These are phyloP conservation scores for Olyra latifolia DNA, from an alignment of 176 grass and related monocot genomes.

Conservation along the genomic window DNA sequence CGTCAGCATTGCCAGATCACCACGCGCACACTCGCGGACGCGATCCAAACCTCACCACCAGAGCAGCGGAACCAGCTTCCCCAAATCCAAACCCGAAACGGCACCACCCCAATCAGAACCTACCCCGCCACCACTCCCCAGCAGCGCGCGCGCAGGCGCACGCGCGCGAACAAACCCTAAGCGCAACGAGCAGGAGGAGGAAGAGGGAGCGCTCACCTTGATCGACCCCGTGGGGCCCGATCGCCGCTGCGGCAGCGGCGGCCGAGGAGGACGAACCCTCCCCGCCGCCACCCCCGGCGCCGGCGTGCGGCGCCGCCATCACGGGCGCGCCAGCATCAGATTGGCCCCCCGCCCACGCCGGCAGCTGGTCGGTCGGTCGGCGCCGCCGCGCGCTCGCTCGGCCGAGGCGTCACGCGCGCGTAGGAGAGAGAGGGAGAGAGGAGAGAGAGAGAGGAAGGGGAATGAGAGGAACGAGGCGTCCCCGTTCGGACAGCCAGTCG, in stretches of 20 bases:
- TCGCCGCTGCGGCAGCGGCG: conserved; percentile 31
- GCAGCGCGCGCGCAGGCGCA: background rate
- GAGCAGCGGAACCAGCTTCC: background rate
- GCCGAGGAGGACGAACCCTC: conserved; percentile 43
- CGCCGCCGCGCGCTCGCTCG: background rate
- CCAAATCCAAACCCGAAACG: background rate
- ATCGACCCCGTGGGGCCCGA: conserved; percentile 46
- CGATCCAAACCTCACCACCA: background rate
- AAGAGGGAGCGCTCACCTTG: conserved; percentile 49
- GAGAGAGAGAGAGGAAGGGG: conserved; percentile 19
- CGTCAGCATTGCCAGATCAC: conserved; percentile 26
- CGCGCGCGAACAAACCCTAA: background rate
- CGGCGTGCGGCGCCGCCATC: conserved; percentile 48
- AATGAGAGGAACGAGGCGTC: conserved; percentile 70
- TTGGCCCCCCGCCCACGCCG: background rate
- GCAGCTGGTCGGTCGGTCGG: conserved; percentile 8
- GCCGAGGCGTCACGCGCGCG: background rate
- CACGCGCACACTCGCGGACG: background rate
- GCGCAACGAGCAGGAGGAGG: background rate
- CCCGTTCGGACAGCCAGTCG: conserved; percentile 73
- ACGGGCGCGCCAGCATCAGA: conserved; percentile 41
- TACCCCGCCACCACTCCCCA: background rate
- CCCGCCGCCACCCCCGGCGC: conserved; percentile 21
- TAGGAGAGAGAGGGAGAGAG: background rate
- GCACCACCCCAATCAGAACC: background rate